These are phyloP conservation scores for Saksenaea oblongispora DNA, from an alignment of 371 early-diverging fungal genomes.

Conservation along the genomic window DNA sequence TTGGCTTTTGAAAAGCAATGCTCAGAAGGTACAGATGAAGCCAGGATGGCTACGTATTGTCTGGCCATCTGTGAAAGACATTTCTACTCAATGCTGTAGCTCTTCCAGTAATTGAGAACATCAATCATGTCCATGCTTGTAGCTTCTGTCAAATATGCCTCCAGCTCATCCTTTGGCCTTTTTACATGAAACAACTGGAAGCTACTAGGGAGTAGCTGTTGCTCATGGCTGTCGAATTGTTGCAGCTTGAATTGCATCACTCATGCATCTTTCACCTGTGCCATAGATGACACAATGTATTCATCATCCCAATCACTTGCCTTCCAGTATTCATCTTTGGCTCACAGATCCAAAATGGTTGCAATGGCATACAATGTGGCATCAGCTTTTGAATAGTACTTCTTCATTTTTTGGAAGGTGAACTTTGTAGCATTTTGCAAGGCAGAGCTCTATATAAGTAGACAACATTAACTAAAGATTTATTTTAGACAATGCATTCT, in stretches of 20 bases:
- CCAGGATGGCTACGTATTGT: background rate
- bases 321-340: too few relatives aligned
- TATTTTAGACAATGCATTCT: background rate
- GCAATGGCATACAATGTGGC: slow-evolving; percentile 14
- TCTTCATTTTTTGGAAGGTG: slow-evolving; percentile 7
- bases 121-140: background rate
- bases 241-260: background rate
- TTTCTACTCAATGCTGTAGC: background rate
- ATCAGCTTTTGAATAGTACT: slow-evolving; percentile 5
- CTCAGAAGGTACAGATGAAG: background rate
- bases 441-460: background rate
- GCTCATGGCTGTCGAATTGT: background rate
- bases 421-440: slow-evolving; percentile 1
- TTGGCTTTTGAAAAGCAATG: background rate
- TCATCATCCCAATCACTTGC: too few relatives aligned
- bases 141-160: background rate
- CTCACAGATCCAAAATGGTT: too few relatives aligned
- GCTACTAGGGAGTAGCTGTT: background rate
- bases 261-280: too few relatives aligned
- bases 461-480: background rate
- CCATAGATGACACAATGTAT: too few relatives aligned
- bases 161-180: too few relatives aligned
- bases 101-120: background rate
- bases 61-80: background rate
- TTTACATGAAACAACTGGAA: background rate